These are phyloP conservation scores for Nakazawaea ishiwadae DNA, from an alignment of 805 yeast genomes.

Conservation along the genomic window DNA sequence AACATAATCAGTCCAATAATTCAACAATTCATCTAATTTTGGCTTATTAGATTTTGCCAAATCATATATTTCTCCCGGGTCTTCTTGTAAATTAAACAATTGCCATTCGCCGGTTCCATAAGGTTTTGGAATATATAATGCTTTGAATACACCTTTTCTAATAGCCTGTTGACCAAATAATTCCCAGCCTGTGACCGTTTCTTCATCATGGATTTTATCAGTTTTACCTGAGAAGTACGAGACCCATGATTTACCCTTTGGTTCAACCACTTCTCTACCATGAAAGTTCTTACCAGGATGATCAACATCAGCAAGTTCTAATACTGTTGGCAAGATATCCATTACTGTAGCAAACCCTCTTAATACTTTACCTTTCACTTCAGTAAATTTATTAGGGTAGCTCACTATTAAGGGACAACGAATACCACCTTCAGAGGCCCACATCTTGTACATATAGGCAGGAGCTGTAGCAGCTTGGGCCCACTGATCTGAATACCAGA, in stretches of 20 bases:
- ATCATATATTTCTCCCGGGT: conserved; percentile 50
- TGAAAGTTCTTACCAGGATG: conserved; percentile 38
- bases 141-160: conserved; percentile 45
- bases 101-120: conserved; percentile 47
- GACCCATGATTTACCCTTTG: conserved; percentile 44
- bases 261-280: conserved; percentile 38
- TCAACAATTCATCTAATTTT: conserved; percentile 34
- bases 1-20: conserved; percentile 47
- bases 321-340: conserved; percentile 55
- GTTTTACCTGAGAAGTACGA: conserved; percentile 27
- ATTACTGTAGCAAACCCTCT: conserved; percentile 48
- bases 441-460: conserved; percentile 46
- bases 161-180: conserved; percentile 53
- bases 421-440: conserved; percentile 59
- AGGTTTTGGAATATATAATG: conserved; percentile 44
- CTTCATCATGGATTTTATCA: conserved; percentile 32
- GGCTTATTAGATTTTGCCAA: conserved; percentile 32
- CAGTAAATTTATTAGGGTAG: conserved; percentile 30
- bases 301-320: conserved; percentile 41
- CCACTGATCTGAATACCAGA: conserved; percentile 53
- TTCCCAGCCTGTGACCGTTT: conserved; percentile 52
- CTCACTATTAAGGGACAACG: conserved; percentile 49
- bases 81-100: conserved; percentile 35
- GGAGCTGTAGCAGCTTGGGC: conserved; percentile 63
- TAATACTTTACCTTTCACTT: conserved; percentile 26